phyloP scores from a whole-genome alignment of 1,284 basidiomycete species.

The Heterobasidion occidentale region DNA sequence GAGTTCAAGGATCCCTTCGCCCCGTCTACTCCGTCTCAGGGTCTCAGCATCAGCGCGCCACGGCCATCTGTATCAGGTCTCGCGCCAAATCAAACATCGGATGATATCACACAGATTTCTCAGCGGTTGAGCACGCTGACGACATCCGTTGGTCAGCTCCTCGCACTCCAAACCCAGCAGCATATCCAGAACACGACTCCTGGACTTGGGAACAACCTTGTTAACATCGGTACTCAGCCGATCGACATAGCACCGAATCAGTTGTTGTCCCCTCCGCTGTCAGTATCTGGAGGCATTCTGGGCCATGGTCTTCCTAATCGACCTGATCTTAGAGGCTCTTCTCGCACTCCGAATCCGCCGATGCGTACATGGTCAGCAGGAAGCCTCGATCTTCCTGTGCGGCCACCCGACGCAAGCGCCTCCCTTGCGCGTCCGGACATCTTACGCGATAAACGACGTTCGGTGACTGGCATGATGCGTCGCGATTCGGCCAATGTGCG shows the following conservation, averaged over 20 bases:
- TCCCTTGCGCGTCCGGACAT: slow-evolving; percentile 23
- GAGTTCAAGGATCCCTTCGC: slow-evolving; percentile 79
- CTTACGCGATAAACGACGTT: slow-evolving; percentile 65
- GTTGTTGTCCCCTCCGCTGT: slow-evolving; percentile 7
- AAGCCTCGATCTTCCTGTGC: slow-evolving; percentile 61
- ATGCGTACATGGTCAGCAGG: slow-evolving; percentile 79
- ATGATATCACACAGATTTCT: slow-evolving; percentile 73
- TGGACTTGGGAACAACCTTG: slow-evolving; percentile 22
- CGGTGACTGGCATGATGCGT: slow-evolving; percentile 58
- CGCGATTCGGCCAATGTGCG: slow-evolving; percentile 71
- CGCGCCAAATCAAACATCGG: slow-evolving; percentile 29
- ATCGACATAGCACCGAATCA: slow-evolving; percentile 15
- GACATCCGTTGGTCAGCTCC: slow-evolving; percentile 79
- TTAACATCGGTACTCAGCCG: slow-evolving; percentile 6
- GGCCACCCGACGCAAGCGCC: slow-evolving; percentile 33
- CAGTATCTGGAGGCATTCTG: slow-evolving; percentile 14
- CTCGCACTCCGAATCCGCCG: slow-evolving; percentile 58
- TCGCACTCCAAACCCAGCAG: slow-evolving; percentile 69
- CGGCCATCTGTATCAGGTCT: slow-evolving; percentile 47
- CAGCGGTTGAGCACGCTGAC: slow-evolving; percentile 78
- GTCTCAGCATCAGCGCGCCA: slow-evolving; percentile 33
- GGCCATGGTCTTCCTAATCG: slow-evolving; percentile 42
- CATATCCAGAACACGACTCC: slow-evolving; percentile 35
- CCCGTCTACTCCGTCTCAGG: slow-evolving; percentile 18
- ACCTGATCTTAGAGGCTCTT: slow-evolving; percentile 44